phyloP scores from a whole-genome alignment of 805 yeast species.

The Schwanniomyces pseudopolymorphus region DNA sequence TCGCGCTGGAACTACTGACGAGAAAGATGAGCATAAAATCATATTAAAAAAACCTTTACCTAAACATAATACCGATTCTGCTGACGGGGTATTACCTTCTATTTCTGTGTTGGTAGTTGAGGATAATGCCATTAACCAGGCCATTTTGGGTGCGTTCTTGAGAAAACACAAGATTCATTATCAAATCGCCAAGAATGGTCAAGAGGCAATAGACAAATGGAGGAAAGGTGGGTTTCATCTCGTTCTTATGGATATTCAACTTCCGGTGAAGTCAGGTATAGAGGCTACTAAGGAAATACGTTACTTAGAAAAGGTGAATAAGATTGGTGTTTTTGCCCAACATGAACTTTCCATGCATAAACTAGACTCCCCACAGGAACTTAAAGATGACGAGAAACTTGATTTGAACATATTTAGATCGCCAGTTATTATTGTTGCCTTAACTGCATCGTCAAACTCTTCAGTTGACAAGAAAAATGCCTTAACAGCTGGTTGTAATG shows the following conservation, averaged over 20 bases:
- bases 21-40: background rate
- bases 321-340: conserved; percentile 67
- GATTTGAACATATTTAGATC: conserved; percentile 70
- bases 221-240: conserved; percentile 90
- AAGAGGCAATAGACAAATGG: conserved; percentile 95
- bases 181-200: conserved; percentile 87
- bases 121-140: conserved; percentile 92
- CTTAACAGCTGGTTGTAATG: conserved; percentile 95
- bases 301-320: conserved; percentile 73
- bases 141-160: conserved; percentile 84
- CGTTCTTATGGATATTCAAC: conserved; percentile 94
- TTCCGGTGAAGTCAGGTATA: conserved; percentile 94
- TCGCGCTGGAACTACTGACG: background rate
- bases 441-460: conserved; percentile 84
- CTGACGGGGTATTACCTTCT: conserved; percentile 76
- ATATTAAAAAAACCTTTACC: conserved; percentile 2
- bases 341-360: conserved; percentile 26
- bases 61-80: conserved; percentile 26
- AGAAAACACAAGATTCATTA: conserved; percentile 82
- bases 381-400: conserved; percentile 50
- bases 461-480: conserved; percentile 87
- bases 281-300: conserved; percentile 94
- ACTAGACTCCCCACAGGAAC: conserved; percentile 19
- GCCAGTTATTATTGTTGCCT: conserved; percentile 96
- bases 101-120: conserved; percentile 92